phyloP scores from a whole-genome alignment of 371 early-diverging fungal species.

The Actinomortierella wolfii region DNA sequence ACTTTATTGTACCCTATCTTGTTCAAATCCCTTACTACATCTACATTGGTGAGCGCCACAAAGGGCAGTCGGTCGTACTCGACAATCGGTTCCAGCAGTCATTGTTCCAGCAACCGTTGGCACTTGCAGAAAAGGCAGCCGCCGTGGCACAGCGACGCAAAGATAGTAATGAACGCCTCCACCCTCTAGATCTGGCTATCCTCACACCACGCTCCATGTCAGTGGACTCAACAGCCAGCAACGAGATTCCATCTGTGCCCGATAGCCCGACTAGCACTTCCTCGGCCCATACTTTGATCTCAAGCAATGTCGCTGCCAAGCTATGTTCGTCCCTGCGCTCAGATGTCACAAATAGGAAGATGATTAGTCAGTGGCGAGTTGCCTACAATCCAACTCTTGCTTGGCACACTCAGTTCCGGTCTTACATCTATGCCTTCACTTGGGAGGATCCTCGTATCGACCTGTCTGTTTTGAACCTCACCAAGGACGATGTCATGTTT shows the following conservation, averaged over 20 bases:
- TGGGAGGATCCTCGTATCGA: constrained; percentile 89
- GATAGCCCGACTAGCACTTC: constrained; percentile 49
- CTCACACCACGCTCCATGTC: constrained; percentile 40
- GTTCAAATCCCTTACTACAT: constrained; percentile 88
- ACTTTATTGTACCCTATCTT: constrained; percentile 71
- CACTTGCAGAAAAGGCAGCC: neutral
- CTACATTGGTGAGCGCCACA: constrained; percentile 69
- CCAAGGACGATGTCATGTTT: constrained; percentile 72
- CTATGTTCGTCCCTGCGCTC: constrained; percentile 2
- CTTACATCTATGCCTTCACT: constrained; percentile 87
- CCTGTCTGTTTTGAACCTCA: constrained; percentile 68
- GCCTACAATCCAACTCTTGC: constrained; percentile 69
- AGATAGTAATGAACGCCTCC: constrained; percentile 15
- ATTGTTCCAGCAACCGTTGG: no score
- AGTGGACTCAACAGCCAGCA: constrained; percentile 23
- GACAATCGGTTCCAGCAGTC: constrained; percentile 4
- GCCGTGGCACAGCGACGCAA: neutral
- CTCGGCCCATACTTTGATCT: constrained; percentile 41
- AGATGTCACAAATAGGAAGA: constrained; percentile 31
- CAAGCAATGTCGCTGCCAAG: constrained; percentile 14
- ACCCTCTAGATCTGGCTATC: constrained; percentile 11
- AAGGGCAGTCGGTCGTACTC: constrained; percentile 6
- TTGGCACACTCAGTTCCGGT: constrained; percentile 75
- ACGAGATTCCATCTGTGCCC: constrained; percentile 33
- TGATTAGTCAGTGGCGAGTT: constrained; percentile 61